phyloP scores from a whole-genome alignment of 1,139 yeast genomes.

The Lodderomyces jiufengensis region DNA sequence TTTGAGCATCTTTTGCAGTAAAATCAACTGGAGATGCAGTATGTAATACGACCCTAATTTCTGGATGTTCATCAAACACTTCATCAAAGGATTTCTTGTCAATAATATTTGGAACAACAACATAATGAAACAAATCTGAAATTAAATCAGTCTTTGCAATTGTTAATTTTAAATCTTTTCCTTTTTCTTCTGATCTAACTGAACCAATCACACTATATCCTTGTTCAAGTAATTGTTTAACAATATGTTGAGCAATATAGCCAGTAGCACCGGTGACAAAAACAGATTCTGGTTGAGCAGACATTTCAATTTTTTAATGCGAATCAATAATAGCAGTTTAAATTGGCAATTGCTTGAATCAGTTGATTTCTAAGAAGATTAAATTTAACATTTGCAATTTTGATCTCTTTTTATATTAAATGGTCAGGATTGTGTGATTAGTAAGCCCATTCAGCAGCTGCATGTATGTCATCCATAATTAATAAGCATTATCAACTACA shows the following conservation, averaged over 20 bases:
- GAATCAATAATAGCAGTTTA: no score
- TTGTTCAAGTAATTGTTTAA: slow-evolving; percentile 22
- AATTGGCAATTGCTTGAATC: no score
- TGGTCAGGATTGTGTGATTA: no score
- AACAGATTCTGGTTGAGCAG: slow-evolving; percentile 22
- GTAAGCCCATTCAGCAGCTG: no score
- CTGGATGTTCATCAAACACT: slow-evolving; percentile 45
- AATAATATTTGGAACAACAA: slow-evolving; percentile 25
- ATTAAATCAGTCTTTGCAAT: slow-evolving; percentile 15
- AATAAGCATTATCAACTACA: no score
- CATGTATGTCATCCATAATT: no score
- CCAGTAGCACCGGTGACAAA: slow-evolving; percentile 58
- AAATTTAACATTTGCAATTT: no score
- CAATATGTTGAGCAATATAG: slow-evolving; percentile 44
- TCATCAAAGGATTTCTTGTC: slow-evolving; percentile 51
- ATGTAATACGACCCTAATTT: slow-evolving; percentile 53
- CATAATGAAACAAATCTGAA: slow-evolving; percentile 23
- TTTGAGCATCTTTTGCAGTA: slow-evolving; percentile 21
- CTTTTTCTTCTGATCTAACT: slow-evolving; percentile 27
- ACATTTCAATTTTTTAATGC: no score
- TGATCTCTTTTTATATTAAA: no score
- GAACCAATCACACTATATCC: slow-evolving; percentile 28
- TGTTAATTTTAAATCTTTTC: slow-evolving; percentile 19
- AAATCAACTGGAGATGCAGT: slow-evolving; percentile 30
- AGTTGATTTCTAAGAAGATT: no score